Percentiles rank a stretch among this genome's conserved stretches.
Evolutionary conservation across 2,329 filamentous ascomycete species (phyloP).

Genomic region (Aureobasidium sp.): DNA sequence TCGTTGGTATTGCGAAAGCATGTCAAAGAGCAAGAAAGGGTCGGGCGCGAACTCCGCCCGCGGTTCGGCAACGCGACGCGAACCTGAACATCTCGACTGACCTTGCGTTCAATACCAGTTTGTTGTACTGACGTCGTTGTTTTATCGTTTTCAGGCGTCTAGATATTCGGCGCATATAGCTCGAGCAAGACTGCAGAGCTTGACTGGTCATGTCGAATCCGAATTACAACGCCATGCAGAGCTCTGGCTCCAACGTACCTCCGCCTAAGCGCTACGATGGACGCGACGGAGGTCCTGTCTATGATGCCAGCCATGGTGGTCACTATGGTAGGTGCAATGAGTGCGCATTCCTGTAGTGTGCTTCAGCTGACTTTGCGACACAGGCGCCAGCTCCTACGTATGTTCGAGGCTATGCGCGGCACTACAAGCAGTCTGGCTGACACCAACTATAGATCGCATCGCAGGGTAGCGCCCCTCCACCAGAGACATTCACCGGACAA

Average conservation of each 20-base stretch:
- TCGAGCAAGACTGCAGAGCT: neutral
- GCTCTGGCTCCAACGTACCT: conserved; percentile 24
- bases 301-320: conserved; percentile 39
- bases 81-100: neutral
- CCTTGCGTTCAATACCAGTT: neutral
- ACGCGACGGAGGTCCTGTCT: conserved; percentile 40
- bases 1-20: conserved; percentile 1
- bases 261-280: conserved; percentile 40
- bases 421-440: conserved; percentile 1
- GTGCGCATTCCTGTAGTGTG: neutral
- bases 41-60: neutral
- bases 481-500: conserved; percentile 84
- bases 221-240: conserved; percentile 23
- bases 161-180: neutral
- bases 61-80: conserved; percentile 5
- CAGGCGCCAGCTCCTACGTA: conserved; percentile 63
- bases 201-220: conserved; percentile 1
- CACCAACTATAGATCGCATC: conserved; percentile 62
- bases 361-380: conserved; percentile 8
- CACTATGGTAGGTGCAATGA: conserved; percentile 37
- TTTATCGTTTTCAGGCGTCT: neutral
- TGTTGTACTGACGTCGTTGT: neutral
- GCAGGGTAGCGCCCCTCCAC: conserved; percentile 77
- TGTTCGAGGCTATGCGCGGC: conserved; percentile 26
- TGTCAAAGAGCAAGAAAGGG: neutral